Conservation (phyloP, 108 stramenopile genomes). For the Nitzschia inconspicua region DNA sequence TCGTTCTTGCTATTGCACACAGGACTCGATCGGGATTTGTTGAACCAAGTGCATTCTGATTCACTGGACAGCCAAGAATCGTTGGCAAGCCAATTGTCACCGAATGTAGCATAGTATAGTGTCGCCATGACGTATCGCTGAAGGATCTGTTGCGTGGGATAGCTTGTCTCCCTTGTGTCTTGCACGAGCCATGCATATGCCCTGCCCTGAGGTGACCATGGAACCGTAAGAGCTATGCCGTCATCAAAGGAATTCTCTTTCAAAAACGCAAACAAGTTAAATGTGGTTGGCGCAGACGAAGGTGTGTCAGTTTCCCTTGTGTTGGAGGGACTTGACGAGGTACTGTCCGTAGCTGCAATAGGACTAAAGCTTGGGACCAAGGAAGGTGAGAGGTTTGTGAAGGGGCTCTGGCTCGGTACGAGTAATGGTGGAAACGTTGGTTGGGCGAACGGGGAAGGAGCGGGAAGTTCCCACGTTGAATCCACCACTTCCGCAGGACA, state of each 20-base stretch:
- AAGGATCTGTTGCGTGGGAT: slow-evolving; percentile 4
- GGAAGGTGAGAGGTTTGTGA: background rate
- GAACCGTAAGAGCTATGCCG: slow-evolving; percentile 19
- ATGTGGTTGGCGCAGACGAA: background rate
- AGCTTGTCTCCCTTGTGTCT: background rate
- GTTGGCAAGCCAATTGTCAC: slow-evolving; percentile 34
- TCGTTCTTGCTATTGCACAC: background rate
- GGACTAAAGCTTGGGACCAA: background rate
- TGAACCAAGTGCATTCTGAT: slow-evolving; percentile 35
- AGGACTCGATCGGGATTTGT: background rate
- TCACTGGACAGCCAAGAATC: slow-evolving; percentile 16
- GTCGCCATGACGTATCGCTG: slow-evolving; percentile 40
- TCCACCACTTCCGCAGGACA: slow-evolving; percentile 15
- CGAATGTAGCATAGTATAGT: slow-evolving; percentile 36
- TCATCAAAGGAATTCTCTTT: slow-evolving; percentile 20
- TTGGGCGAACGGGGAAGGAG: background rate
- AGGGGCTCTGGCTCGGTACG: background rate
- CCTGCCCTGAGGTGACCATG: slow-evolving; percentile 18
- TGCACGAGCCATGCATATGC: slow-evolving; percentile 24
- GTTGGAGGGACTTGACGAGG: background rate
- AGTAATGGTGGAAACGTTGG: background rate
- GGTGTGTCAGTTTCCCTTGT: background rate
- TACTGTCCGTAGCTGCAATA: background rate
- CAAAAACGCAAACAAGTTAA: slow-evolving; percentile 12
- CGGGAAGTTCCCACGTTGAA: slow-evolving; percentile 1